phyloP scores from a whole-genome alignment of 2,329 filamentous ascomycete genomes.

The Aspergillus amoenus region DNA sequence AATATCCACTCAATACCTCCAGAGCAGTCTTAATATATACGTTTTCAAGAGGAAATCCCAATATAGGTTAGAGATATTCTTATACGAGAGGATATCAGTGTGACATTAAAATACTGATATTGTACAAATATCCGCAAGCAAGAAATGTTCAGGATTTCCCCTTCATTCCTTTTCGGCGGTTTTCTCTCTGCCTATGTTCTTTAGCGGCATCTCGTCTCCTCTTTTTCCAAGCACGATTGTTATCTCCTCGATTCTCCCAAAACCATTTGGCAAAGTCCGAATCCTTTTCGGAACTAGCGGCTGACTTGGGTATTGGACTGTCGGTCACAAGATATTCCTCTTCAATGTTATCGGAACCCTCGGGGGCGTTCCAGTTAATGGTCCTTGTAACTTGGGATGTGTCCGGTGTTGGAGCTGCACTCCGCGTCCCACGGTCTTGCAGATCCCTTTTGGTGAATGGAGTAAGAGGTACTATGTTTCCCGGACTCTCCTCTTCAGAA shows the following conservation, averaged over 20 bases:
- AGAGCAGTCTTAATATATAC: too few relatives aligned
- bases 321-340: slow-evolving; percentile 23
- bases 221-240: slow-evolving; percentile 54
- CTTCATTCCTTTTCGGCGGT: slow-evolving; percentile 51
- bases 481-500: slow-evolving; percentile 43
- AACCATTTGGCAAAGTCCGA: slow-evolving; percentile 64
- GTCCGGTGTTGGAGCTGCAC: slow-evolving; percentile 91
- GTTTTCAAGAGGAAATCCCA: neutral
- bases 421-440: slow-evolving; percentile 65
- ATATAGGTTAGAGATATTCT: neutral
- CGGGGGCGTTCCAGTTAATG: slow-evolving; percentile 28
- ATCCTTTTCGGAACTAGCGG: slow-evolving; percentile 36
- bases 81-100: neutral
- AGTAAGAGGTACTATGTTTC: slow-evolving; percentile 63
- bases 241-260: slow-evolving; percentile 53
- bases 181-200: slow-evolving; percentile 59
- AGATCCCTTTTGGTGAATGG: slow-evolving; percentile 80
- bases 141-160: slow-evolving; percentile 27
- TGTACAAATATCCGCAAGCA: neutral
- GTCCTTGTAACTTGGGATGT: slow-evolving; percentile 68
- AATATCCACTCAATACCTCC: too few relatives aligned
- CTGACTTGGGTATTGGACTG: slow-evolving; percentile 26
- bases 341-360: slow-evolving; percentile 19
- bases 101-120: neutral
- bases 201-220: slow-evolving; percentile 60